Percentiles rank a stretch among this genome's conserved stretches.
Conservation (phyloP, 495 filamentous ascomycete species). For the Neurospora sp. region DNA sequence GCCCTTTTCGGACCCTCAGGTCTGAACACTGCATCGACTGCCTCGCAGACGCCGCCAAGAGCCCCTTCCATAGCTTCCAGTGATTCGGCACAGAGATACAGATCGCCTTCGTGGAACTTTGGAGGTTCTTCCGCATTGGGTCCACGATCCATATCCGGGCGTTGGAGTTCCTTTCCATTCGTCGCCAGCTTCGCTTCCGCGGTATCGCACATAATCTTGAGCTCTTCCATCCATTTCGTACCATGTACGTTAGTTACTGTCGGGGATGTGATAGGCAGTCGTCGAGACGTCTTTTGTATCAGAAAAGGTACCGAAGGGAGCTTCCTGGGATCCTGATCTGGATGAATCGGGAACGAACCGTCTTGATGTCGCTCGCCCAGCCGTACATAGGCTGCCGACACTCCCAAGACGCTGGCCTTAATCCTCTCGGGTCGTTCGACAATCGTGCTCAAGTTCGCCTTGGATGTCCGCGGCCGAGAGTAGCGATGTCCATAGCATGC, state of each 20-base stretch:
- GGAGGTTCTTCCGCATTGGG: constrained; percentile 31
- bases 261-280: constrained; percentile 51
- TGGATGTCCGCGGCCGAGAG: constrained; percentile 65
- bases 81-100: constrained; percentile 82
- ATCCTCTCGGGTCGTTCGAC: constrained; percentile 91
- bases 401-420: constrained; percentile 68
- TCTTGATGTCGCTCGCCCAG: constrained; percentile 72
- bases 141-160: constrained; percentile 44
- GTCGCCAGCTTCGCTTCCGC: constrained; percentile 63
- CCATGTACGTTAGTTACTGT: constrained; percentile 79
- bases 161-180: constrained; percentile 63
- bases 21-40: constrained; percentile 71
- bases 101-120: constrained; percentile 70
- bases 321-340: constrained; percentile 33
- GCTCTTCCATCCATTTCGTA: constrained; percentile 78
- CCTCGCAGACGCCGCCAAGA: constrained; percentile 81
- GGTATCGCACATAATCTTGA: constrained; percentile 70
- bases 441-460: constrained; percentile 55
- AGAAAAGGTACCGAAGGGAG: constrained; percentile 63
- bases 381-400: constrained; percentile 79
- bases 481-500: constrained; percentile 88
- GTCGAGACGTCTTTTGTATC: constrained; percentile 62
- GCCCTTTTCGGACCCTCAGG: constrained; percentile 53
- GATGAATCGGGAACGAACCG: constrained; percentile 53
- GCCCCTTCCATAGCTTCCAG: constrained; percentile 81